Conservation (phyloP, 2,329 filamentous ascomycete genomes). For the Colletotrichum kahawae region DNA sequence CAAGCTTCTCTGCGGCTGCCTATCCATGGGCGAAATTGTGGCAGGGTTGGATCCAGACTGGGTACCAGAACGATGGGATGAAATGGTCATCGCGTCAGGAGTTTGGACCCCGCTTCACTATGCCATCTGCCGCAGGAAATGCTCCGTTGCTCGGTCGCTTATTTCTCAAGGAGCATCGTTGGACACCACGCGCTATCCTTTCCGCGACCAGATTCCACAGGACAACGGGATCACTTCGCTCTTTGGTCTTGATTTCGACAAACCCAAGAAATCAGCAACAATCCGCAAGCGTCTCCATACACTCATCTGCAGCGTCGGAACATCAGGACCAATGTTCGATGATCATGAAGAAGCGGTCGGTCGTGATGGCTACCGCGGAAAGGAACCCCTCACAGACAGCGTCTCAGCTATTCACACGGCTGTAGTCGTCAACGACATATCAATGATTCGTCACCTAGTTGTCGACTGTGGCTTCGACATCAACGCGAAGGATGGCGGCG, state of each 20-base stretch:
- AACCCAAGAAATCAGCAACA: not conserved
- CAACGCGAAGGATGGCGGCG: not conserved
- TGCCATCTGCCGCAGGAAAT: not conserved
- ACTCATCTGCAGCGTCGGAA: not conserved
- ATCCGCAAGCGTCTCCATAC: not conserved
- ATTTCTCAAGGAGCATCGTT: not conserved
- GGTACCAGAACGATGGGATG: not conserved
- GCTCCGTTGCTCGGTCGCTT: rapidly evolving
- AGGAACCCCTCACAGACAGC: not conserved
- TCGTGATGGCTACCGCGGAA: not conserved
- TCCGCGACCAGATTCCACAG: rapidly evolving
- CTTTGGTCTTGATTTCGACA: not conserved
- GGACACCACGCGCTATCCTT: not conserved
- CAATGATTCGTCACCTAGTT: not conserved
- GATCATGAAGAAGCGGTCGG: rapidly evolving
- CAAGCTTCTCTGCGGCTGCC: not conserved
- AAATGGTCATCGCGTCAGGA: not conserved
- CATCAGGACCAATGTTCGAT: not conserved
- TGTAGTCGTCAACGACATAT: rapidly evolving
- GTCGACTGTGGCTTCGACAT: not conserved
- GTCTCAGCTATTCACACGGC: not conserved
- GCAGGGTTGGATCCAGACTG: not conserved
- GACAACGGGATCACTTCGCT: not conserved
- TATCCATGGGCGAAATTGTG: not conserved
- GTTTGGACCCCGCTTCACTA: not conserved